Base-by-base conservation (phyloP, 2,329 filamentous ascomycete genomes). In the Paecilomyces dactylethromorphus region DNA sequence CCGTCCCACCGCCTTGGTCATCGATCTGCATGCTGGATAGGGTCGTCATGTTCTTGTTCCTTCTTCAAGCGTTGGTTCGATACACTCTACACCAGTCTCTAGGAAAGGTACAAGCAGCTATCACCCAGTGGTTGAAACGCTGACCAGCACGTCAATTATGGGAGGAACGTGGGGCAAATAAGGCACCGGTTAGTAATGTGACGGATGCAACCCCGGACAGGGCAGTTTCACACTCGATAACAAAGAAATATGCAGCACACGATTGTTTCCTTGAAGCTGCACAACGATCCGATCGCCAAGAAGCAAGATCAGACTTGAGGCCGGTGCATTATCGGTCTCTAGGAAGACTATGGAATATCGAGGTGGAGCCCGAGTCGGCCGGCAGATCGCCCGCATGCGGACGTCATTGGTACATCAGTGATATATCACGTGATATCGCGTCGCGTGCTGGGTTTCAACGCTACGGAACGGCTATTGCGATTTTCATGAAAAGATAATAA, bases 361-460 rank as follows among this genome's bases (percentile, higher is more conserved):
- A 24, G 18, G 21, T 35, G 22, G 54, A 49, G 39, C 26, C 31
- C 54, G 50, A 24, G 3, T 21, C 26, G 22, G 26, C 18, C 53
- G 67, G 69, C 63, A 67, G 69, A 71, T 71, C 68, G 64, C 13
- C 26, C 13, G 59, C 64, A 50, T 33, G 35, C 51, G 64, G 69
- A 67, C 69, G 69, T 72, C 69, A 72, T 71, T 56, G 60, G 62
- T 67, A 63, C 64, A 66, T 67, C 63, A 64, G 54, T 56, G 15
- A 56, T 15, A 6, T 5, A 54, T 66, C 69, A 71, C 68, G 68
- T 71, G 66, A 29, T 15, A 15, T n/a, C 2, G 50, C 21, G 18
- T 24, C 50, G 50, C 45, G 45, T n/a, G 12, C 11, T 33, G 13
- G 31, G 31, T 33, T 33, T 3, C 32, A 33, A 11, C 11, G 11